Conservation (phyloP, 495 filamentous ascomycete genomes). For the Letharia lupina region DNA sequence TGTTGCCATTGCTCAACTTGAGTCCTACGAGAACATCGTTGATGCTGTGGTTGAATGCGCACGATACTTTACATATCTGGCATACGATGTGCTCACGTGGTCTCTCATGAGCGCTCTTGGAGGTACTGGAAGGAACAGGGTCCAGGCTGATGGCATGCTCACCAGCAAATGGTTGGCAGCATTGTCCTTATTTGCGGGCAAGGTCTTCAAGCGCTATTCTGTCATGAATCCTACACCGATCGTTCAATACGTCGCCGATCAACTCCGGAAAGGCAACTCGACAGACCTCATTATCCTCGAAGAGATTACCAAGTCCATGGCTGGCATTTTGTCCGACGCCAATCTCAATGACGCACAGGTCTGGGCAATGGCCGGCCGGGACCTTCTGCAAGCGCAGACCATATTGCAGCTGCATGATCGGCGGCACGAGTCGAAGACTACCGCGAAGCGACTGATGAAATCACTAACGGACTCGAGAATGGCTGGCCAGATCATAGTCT, state of each 20-base stretch:
- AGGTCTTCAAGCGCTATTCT: constrained; percentile 70
- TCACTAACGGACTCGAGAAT: constrained; percentile 63
- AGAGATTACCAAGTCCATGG: constrained; percentile 83
- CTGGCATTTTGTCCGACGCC: constrained; percentile 74
- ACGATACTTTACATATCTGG: constrained; percentile 84
- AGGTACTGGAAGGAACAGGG: constrained; percentile 63
- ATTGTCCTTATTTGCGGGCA: constrained; percentile 74
- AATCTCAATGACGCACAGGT: constrained; percentile 83
- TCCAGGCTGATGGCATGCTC: constrained; percentile 74
- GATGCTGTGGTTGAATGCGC: constrained; percentile 89
- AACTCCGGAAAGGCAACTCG: constrained; percentile 69
- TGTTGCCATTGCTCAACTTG: constrained; percentile 76
- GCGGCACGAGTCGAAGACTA: constrained; percentile 57
- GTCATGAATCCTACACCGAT: constrained; percentile 80
- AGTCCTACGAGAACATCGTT: constrained; percentile 85
- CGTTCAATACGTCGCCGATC: constrained; percentile 78
- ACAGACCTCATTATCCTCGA: constrained; percentile 83
- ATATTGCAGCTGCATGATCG: constrained; percentile 69
- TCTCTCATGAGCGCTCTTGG: constrained; percentile 71
- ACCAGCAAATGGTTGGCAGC: constrained; percentile 86
- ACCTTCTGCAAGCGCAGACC: constrained; percentile 66
- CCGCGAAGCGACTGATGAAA: constrained; percentile 68
- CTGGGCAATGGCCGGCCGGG: constrained; percentile 77
- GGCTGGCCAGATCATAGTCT: constrained; percentile 69
- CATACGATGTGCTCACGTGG: constrained; percentile 89